Percentiles rank a stretch among this genome's conserved stretches.
Conservation (phyloP, 176 grass and related monocot species). For the Ampelocalamus luodianensis region DNA sequence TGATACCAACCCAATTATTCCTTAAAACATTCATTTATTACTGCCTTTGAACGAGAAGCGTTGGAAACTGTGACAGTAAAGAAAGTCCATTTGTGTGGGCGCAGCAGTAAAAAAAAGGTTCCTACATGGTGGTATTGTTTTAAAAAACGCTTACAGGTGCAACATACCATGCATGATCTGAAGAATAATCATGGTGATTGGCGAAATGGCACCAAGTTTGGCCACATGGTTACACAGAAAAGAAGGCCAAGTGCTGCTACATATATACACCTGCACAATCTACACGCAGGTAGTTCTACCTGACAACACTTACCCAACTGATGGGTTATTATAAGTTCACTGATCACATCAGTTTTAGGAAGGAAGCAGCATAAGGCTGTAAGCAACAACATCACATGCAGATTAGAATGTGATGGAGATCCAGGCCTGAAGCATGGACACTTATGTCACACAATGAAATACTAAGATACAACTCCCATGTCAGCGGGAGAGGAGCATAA, state of each 20-base stretch:
- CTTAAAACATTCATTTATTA: too few species aligned
- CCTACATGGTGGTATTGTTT: too few species aligned
- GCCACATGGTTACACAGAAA: neutral
- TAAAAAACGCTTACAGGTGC: neutral
- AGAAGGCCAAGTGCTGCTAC: neutral
- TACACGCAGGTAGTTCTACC: neutral
- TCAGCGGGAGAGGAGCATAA: neutral
- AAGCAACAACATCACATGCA: constrained; percentile 6
- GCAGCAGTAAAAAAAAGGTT: too few species aligned
- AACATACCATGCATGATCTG: neutral
- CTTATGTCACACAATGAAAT: neutral
- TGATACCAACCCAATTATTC: too few species aligned
- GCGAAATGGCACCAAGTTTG: neutral
- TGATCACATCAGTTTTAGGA: constrained; percentile 3
- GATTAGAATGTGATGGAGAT: neutral
- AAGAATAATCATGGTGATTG: neutral
- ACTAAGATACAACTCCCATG: constrained; percentile 11
- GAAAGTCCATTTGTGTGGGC: too few species aligned
- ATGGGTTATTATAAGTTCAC: constrained; percentile 19
- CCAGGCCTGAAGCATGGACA: neutral
- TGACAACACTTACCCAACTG: neutral
- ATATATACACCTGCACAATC: constrained; percentile 28
- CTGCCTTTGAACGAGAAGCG: too few species aligned
- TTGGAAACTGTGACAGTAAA: too few species aligned
- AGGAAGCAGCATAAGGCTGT: constrained; percentile 6